Evolutionary conservation across 2,329 filamentous ascomycete species (phyloP).

Genomic region (Elsinoe arachidis): DNA sequence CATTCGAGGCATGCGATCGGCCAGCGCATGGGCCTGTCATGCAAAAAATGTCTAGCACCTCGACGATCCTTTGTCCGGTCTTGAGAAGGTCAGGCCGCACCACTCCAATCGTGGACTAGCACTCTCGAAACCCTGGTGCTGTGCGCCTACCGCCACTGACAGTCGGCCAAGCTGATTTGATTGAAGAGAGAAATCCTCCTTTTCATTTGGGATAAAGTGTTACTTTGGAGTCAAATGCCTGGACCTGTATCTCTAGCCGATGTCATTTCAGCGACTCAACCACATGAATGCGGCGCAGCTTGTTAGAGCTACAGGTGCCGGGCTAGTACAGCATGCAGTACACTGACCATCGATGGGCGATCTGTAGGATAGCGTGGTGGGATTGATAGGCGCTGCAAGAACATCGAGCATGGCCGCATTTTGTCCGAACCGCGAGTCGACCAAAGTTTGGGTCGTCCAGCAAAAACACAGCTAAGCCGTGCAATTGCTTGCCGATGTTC

Average conservation of each 20-base stretch:
- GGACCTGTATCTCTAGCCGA: not conserved
- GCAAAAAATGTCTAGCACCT: slow-evolving; percentile 10
- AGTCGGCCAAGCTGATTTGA: slow-evolving; percentile 1
- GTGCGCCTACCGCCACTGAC: slow-evolving; percentile 3
- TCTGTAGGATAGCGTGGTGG: not conserved
- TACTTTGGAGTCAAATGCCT: not conserved
- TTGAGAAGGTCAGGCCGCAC: slow-evolving; percentile 7
- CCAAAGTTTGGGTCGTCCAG: not conserved
- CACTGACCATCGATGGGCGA: not conserved
- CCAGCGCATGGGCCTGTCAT: slow-evolving; percentile 11
- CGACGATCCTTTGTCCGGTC: slow-evolving; percentile 10
- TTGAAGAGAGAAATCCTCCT: not conserved
- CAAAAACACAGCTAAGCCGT: not conserved
- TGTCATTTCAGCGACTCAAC: not conserved
- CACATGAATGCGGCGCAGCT: not conserved
- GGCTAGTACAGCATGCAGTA: not conserved
- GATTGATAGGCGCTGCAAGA: not conserved
- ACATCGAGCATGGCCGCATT: not conserved
- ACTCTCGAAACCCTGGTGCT: slow-evolving; percentile 2
- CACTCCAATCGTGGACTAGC: slow-evolving; percentile 2
- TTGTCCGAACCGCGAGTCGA: slow-evolving; percentile 1
- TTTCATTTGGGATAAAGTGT: slow-evolving; percentile 4
- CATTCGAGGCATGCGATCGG: slow-evolving; percentile 11
- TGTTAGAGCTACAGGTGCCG: not conserved
- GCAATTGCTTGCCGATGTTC: slow-evolving; percentile 1